A percentile compares a stretch with the other conserved stretches of the same genome.
These are phyloP conservation scores for Ettlia oleoabundans DNA, from an alignment of 139 green algal species.

Conservation along the genomic window DNA sequence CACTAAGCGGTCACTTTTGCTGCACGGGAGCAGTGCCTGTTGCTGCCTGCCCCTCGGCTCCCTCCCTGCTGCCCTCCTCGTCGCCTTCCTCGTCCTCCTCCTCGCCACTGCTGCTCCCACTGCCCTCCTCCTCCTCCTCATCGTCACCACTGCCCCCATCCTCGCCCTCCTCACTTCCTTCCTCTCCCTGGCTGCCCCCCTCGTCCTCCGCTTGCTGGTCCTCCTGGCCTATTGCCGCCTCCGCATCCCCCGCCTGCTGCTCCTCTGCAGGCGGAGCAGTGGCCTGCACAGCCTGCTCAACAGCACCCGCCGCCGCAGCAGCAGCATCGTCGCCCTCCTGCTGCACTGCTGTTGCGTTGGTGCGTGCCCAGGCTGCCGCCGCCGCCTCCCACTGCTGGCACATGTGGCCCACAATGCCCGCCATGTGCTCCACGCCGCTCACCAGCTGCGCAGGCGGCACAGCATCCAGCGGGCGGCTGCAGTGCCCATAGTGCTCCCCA, in stretches of 20 bases:
- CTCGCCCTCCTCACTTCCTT: background rate
- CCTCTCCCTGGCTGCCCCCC: background rate
- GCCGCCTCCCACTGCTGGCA: conserved; percentile 51
- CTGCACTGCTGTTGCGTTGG: background rate
- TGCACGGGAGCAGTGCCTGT: background rate
- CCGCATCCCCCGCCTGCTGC: background rate
- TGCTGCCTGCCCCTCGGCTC: background rate
- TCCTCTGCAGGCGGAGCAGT: conserved; percentile 4
- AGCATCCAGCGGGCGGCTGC: conserved; percentile 25
- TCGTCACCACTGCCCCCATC: background rate
- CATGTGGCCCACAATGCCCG: conserved; percentile 62
- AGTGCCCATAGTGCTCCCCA: conserved; percentile 42
- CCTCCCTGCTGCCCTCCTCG: background rate
- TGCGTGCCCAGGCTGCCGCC: background rate
- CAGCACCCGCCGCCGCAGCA: conserved; percentile 12
- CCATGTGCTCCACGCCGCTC: conserved; percentile 60
- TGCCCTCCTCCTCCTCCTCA: background rate
- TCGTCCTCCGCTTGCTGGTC: background rate
- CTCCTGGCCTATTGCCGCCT: too few species aligned
- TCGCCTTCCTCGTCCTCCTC: background rate
- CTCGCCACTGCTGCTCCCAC: background rate
- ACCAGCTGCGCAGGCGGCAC: conserved; percentile 46
- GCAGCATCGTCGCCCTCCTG: background rate
- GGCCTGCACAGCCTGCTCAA: conserved; percentile 12
- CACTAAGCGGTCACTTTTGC: too few species aligned